Evolutionary conservation across 306 rosid species (phyloP), one percentile per base, ranked within the genome.

Genomic region (Quercus variabilis): DNA sequence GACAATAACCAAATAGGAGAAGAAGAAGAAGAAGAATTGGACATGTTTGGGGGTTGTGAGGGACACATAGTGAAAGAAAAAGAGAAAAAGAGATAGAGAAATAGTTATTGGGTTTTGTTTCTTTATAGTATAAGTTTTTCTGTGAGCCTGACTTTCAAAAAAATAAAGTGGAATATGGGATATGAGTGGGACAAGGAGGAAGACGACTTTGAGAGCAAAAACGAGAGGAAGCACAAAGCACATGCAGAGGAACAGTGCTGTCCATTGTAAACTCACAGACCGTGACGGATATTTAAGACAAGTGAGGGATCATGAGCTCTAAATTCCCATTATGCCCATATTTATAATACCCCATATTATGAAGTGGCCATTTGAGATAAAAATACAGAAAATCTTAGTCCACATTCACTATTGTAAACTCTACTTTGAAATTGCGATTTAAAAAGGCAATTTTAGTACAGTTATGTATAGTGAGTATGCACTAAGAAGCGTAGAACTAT

Each of bases 1-100:
- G 94, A 87, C 7, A 90, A 70, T 1, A 86, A 72, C 94, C 99
- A 87, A 51, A 80, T 55, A 52, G 87, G 85, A 21, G 91, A 88
- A 72, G 97, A 71, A 35, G 93, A 78, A 9, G 87, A 62, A 70
- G 74, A 69, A 20, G 84, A 74, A 10, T 83, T 65, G 19, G 89
- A 76, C 91, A 90, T 91, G 86, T 79, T 90, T 85, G 87, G 74
- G 6, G 58, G 31, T 71, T 80, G 75, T 59, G 77, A 75, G 56
- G 79, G 67, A 51, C 54, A 64, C 74, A 84, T 65, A 46, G 64
- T 56, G 49, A 74, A 62, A 83, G 9, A 52, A 57, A 78, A 23
- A 46, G 23, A 76, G 69, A 49, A 2, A 38, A 41, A 41, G 41
- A 55, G 75, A 65, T 63, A 73, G 81, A 85, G 76, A 13, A 52